Conservation (phyloP, 163 green algal species). For the Volvox carteri region DNA sequence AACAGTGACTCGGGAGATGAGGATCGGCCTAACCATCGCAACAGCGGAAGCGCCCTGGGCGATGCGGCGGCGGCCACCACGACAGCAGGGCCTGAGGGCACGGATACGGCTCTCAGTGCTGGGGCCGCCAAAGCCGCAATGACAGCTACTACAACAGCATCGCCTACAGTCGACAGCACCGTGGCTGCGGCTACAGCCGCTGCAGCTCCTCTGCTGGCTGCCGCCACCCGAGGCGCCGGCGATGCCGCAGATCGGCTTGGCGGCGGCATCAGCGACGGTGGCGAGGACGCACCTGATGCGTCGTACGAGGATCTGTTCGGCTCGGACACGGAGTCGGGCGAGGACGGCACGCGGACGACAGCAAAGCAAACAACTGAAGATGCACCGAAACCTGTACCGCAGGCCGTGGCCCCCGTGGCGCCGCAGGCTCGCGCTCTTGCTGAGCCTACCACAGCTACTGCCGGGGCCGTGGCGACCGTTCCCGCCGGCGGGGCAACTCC, state of each 20-base stretch:
- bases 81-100: not conserved
- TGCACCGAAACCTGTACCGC: no score
- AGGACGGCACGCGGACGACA: not conserved
- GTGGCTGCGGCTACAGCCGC: not conserved
- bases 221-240: not conserved
- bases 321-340: constrained; percentile 35
- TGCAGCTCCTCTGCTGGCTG: not conserved
- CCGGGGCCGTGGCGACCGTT: no score
- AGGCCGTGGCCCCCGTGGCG: no score
- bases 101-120: not conserved
- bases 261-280: not conserved
- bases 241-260: not conserved
- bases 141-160: no score
- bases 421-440: no score
- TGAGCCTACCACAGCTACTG: no score
- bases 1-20: constrained; percentile 11
- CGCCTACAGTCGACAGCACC: no score
- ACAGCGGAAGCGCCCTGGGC: not conserved
- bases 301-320: constrained; percentile 48
- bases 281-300: not conserved
- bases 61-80: not conserved
- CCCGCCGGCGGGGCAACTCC: no score
- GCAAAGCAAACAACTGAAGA: not conserved
- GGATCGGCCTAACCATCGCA: not conserved
- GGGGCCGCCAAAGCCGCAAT: not conserved